Evolutionary conservation across 192 early-diverging fungal genomes (phyloP).

Genomic region (Coemansia sp.): DNA sequence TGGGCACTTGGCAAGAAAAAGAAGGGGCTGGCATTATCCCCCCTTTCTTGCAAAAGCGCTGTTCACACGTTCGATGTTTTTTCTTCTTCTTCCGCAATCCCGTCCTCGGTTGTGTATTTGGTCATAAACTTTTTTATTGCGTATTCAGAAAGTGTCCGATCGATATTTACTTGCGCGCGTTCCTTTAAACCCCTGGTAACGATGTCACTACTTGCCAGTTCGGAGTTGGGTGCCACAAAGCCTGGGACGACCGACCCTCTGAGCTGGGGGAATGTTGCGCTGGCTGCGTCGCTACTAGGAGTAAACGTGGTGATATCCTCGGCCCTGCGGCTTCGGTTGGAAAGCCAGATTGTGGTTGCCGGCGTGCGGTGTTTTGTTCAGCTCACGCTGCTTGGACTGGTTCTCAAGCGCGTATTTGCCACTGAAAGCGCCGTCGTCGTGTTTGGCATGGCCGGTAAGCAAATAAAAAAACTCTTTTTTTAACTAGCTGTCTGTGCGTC

Average conservation of each 20-base stretch:
- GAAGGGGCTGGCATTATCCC: too few relatives aligned
- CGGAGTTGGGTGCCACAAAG: neutral
- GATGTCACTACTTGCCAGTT: neutral
- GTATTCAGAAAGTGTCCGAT: too few relatives aligned
- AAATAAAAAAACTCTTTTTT: neutral
- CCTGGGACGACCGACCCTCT: conserved; percentile 10
- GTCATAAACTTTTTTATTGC: too few relatives aligned
- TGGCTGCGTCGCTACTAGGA: conserved; percentile 32
- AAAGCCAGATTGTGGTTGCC: conserved; percentile 60
- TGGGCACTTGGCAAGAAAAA: too few relatives aligned
- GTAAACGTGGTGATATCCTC: conserved; percentile 32
- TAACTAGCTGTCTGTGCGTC: neutral
- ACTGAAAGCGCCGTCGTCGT: conserved; percentile 55
- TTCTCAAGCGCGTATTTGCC: conserved; percentile 66
- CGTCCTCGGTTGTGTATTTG: neutral
- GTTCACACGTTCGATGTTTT: too few relatives aligned
- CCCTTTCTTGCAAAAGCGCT: too few relatives aligned
- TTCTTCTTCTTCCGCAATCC: neutral
- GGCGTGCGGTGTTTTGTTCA: conserved; percentile 72
- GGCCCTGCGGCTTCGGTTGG: conserved; percentile 20
- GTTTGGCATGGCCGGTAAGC: conserved; percentile 54
- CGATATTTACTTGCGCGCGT: neutral
- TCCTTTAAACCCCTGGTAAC: too few relatives aligned
- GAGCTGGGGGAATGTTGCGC: conserved; percentile 39
- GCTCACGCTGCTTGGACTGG: conserved; percentile 67